Evolutionary conservation across 1,284 basidiomycete genomes (phyloP).

Genomic region (Mixia osmundae): DNA sequence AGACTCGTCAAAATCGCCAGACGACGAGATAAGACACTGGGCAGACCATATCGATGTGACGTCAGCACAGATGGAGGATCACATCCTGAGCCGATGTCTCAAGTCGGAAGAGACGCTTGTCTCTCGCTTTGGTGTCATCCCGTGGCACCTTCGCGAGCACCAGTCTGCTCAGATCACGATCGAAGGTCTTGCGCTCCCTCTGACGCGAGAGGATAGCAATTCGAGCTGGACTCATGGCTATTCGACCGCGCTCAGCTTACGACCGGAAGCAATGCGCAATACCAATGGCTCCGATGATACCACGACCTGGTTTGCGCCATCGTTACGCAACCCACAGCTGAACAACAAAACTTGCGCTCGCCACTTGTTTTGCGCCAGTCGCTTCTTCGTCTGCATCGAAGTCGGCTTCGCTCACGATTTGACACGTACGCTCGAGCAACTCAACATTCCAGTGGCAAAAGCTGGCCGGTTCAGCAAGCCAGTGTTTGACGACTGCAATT

Average conservation of each 20-base stretch:
- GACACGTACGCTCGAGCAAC: no score
- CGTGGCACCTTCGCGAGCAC: no score
- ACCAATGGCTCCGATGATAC: no score
- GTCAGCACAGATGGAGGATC: constrained; percentile 18
- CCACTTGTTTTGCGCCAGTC: constrained; percentile 21
- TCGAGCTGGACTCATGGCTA: no score
- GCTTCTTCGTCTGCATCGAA: constrained; percentile 22
- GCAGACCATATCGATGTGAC: no score
- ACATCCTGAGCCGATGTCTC: constrained; percentile 17
- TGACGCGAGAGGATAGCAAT: no score
- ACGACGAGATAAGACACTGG: constrained; percentile 9
- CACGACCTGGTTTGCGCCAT: no score
- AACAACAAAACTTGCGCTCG: constrained; percentile 13
- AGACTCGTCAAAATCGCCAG: constrained; percentile 14
- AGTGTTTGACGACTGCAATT: neutral
- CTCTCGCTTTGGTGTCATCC: constrained; percentile 22
- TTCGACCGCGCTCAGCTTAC: no score
- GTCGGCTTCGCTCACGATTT: constrained; percentile 18
- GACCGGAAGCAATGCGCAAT: no score
- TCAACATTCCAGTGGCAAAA: no score
- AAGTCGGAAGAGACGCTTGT: constrained; percentile 23
- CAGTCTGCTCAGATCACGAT: no score
- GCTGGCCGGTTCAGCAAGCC: constrained; percentile 8
- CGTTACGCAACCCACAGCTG: neutral
- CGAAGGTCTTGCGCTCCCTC: no score